Evolutionary conservation across 805 yeast species (phyloP).

Genomic region (Soucietia sequanensis): DNA sequence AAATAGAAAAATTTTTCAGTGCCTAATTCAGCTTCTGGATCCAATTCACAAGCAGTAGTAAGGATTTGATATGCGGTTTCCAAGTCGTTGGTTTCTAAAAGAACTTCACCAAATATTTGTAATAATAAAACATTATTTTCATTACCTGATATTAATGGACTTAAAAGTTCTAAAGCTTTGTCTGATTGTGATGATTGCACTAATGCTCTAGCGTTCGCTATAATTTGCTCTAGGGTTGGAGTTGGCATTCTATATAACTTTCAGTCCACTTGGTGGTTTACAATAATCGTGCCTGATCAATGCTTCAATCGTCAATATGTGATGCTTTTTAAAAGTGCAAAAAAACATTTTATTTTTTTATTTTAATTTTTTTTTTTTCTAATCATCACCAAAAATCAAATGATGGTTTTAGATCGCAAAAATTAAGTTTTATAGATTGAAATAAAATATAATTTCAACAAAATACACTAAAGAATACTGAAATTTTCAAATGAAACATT

Average conservation of each 20-base stretch:
- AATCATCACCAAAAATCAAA: too few relatives aligned
- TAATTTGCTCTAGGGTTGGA: conserved; percentile 8
- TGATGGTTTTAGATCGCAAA: too few relatives aligned
- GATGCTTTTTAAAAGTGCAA: too few relatives aligned
- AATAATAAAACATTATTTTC: conserved; percentile 46
- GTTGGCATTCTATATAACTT: conserved; percentile 3
- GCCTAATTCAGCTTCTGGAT: conserved; percentile 62
- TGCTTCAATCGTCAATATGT: too few relatives aligned
- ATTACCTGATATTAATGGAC: conserved; percentile 30
- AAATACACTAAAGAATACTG: not conserved
- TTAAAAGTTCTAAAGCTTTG: conserved; percentile 49
- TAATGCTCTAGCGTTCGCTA: conserved; percentile 40
- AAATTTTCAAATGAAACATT: too few relatives aligned
- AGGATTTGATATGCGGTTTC: conserved; percentile 73
- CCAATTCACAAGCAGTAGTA: conserved; percentile 60
- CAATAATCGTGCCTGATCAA: too few relatives aligned
- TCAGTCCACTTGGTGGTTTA: too few relatives aligned
- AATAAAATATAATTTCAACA: too few relatives aligned
- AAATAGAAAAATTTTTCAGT: conserved; percentile 84
- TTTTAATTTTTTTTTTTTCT: too few relatives aligned
- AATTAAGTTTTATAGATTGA: too few relatives aligned
- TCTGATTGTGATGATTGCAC: conserved; percentile 51
- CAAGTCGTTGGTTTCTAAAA: conserved; percentile 76
- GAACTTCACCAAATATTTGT: conserved; percentile 69
- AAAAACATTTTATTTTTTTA: too few relatives aligned